Evolutionary conservation across 768 basidiomycete species (phyloP).

Genomic region (Sarcomyxa edulis): DNA sequence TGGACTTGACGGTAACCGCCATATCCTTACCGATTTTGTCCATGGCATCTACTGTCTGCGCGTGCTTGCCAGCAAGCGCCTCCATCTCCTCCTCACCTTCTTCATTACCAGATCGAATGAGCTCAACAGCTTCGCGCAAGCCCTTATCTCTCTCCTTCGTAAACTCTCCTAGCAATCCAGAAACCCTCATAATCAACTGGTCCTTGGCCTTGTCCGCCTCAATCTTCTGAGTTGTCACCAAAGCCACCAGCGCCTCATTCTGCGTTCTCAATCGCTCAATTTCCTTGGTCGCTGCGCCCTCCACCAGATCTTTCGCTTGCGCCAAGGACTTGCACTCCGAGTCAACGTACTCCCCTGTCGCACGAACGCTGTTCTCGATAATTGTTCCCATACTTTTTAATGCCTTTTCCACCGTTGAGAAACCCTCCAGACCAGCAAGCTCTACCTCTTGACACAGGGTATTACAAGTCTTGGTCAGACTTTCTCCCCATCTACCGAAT

Average conservation of each 20-base stretch:
- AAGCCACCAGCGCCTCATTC: constrained; percentile 54
- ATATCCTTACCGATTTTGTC: constrained; percentile 36
- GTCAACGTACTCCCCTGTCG: constrained; percentile 52
- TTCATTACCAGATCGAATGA: constrained; percentile 50
- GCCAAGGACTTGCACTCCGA: constrained; percentile 46
- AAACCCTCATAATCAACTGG: constrained; percentile 72
- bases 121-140: constrained; percentile 51
- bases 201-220: constrained; percentile 66
- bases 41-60: constrained; percentile 35
- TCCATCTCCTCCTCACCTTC: constrained; percentile 47
- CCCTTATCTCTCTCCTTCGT: constrained; percentile 62
- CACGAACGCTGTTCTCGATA: constrained; percentile 54
- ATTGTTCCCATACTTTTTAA: constrained; percentile 54
- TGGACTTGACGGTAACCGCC: constrained; percentile 35
- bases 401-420: constrained; percentile 49
- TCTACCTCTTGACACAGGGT: constrained; percentile 43
- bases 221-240: constrained; percentile 62
- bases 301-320: constrained; percentile 44
- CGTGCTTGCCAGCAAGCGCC: constrained; percentile 44
- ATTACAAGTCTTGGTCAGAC: constrained; percentile 43
- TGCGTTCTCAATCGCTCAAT: constrained; percentile 62
- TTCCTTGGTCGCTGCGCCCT: constrained; percentile 44
- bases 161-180: constrained; percentile 67
- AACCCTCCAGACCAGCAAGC: constrained; percentile 35
- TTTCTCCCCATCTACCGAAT: constrained; percentile 51